Base-by-base conservation (phyloP, 768 basidiomycete genomes). In the Kwoniella sp. region DNA sequence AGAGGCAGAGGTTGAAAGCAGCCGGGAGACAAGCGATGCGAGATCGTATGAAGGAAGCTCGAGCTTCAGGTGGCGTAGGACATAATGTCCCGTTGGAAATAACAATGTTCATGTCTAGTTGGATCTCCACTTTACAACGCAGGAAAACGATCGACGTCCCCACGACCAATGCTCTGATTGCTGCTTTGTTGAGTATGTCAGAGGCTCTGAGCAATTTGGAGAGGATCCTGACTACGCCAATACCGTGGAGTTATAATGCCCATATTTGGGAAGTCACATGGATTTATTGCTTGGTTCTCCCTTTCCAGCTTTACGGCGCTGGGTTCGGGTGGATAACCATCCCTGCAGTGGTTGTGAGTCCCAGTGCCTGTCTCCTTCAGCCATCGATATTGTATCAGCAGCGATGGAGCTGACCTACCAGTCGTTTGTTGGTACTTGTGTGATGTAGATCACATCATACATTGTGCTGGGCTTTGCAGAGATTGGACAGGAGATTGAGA, bases 181-280 rank as follows among this genome's bases (percentile, higher is more conserved):
- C 62, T 33, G 52, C 68, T 21, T 24, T 78, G 21, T 55, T 63
- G 36, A 54, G 50, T 22, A 68, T 78, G 68, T 63, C 67, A 6
- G 78, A 78, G 33, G 68, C 72, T 9, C 44, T 79, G 22, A 61
- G 60, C 15, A 65, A 63, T 27, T 57, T 79, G 25, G 78, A 79
- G 54, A 61, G 78, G 33, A 79, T 79, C 47, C 60, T 79, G 49
- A 73, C 76, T 12, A 78, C 78, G 2, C 78, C 78, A 2, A 77
- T 79, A 24, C 78, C 78, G 2, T 77, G 71, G 68, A 72, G 67
- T 22, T 80, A 76, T 51, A 64, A 68, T 21, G 72, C 72, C 19
- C 74, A 76, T 60, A 77, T 79, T n/a, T 77, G 76, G 72, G 73
- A 70, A 22, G 74, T 77, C 24, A 71, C 76, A 12, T 79, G 70